Conservation (phyloP, 805 yeast genomes). For the Cephaloascus fragrans region DNA sequence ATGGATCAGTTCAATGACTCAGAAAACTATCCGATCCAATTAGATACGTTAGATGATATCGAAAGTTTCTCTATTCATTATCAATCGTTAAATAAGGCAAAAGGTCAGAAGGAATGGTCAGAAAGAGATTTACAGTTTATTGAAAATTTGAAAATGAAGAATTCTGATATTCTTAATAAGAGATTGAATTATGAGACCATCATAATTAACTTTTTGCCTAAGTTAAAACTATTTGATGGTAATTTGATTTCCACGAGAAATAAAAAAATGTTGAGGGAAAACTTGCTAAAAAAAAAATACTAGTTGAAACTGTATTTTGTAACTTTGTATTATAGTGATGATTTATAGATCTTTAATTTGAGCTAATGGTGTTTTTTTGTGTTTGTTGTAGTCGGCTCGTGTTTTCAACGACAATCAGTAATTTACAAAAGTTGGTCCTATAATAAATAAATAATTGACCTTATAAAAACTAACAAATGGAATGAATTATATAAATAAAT, state of each 20-base stretch:
- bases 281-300: too few species aligned
- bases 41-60: constrained; percentile 40
- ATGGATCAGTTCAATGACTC: not conserved
- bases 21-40: constrained; percentile 21
- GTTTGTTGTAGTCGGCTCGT: too few species aligned
- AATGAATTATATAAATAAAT: too few species aligned
- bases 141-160: not conserved
- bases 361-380: too few species aligned
- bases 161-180: constrained; percentile 1
- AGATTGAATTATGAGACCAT: constrained; percentile 24
- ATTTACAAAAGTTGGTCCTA: too few species aligned
- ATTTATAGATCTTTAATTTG: too few species aligned
- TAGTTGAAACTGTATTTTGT: too few species aligned
- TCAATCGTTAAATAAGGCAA: constrained; percentile 22
- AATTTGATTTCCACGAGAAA: constrained; percentile 10
- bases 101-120: constrained; percentile 27
- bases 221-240: constrained; percentile 26
- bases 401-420: too few species aligned
- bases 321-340: too few species aligned
- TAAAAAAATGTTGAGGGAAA: constrained; percentile 1
- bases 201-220: constrained; percentile 20
- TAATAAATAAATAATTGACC: too few species aligned
- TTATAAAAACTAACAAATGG: too few species aligned
- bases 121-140: constrained; percentile 23
- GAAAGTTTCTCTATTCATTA: constrained; percentile 41